Evolutionary conservation across 2,329 filamentous ascomycete genomes (phyloP).

Genomic region (Rosellinia necatrix): DNA sequence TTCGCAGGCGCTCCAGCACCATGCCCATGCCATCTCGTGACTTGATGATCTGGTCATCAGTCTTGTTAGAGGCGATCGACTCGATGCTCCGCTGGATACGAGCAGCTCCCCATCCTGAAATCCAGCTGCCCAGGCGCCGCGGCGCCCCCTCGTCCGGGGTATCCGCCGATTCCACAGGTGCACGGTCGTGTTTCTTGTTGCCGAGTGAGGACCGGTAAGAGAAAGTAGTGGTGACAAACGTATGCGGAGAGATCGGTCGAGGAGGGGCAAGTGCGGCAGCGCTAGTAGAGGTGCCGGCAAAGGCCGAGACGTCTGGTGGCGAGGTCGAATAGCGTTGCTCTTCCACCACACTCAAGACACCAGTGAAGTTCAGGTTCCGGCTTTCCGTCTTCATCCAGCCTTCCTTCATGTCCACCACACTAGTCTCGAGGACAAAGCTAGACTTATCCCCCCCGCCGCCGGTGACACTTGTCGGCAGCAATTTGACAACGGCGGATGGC

Average conservation of each 20-base stretch:
- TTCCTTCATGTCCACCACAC: conserved; percentile 76
- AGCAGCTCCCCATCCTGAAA: conserved; percentile 63
- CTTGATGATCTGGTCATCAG: conserved; percentile 77
- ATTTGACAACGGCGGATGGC: conserved; percentile 73
- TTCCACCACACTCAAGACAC: conserved; percentile 78
- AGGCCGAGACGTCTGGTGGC: conserved; percentile 42
- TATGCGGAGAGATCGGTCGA: conserved; percentile 45
- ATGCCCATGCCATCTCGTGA: conserved; percentile 83
- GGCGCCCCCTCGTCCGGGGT: conserved; percentile 45
- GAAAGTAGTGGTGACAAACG: conserved; percentile 74
- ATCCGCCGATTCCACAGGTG: conserved; percentile 45
- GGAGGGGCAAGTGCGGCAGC: conserved; percentile 6
- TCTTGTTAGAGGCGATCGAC: conserved; percentile 75
- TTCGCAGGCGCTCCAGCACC: conserved; percentile 71
- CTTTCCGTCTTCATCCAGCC: conserved; percentile 85
- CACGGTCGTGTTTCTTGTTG: conserved; percentile 65
- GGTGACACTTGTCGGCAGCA: conserved; percentile 72
- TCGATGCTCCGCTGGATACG: conserved; percentile 82
- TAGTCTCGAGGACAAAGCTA: conserved; percentile 80
- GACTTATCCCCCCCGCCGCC: conserved; percentile 72
- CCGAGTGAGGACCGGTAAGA: conserved; percentile 74
- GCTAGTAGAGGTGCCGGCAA: conserved; percentile 40
- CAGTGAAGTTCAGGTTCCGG: conserved; percentile 80
- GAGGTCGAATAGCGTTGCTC: conserved; percentile 66
- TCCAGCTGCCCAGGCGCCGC: conserved; percentile 48